Evolutionary conservation across 1,284 basidiomycete genomes (phyloP).

Genomic region (Tilletiaria anomala): DNA sequence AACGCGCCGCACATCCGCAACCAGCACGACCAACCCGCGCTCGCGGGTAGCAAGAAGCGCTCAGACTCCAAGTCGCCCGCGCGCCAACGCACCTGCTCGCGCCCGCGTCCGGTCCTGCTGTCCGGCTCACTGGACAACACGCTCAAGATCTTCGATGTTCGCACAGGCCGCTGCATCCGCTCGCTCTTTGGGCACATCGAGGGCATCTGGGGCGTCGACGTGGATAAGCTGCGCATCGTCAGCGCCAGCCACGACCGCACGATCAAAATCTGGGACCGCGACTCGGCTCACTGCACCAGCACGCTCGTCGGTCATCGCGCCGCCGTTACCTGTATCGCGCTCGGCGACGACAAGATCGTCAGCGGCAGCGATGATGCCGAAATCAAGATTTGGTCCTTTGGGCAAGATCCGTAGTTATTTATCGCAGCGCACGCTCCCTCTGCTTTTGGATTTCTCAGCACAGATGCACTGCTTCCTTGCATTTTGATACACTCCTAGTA

Average conservation of each 20-base stretch:
- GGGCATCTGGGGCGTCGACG: conserved; percentile 88
- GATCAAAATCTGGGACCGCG: conserved; percentile 77
- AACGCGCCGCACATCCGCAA: background rate
- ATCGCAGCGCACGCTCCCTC: no score
- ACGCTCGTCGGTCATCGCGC: conserved; percentile 89
- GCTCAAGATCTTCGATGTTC: conserved; percentile 90
- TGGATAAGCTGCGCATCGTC: conserved; percentile 79
- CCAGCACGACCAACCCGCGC: background rate
- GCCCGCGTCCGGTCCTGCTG: conserved; percentile 55
- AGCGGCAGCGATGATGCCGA: conserved; percentile 82
- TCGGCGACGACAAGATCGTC: conserved; percentile 89
- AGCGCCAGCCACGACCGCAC: conserved; percentile 84
- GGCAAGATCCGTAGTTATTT: no score
- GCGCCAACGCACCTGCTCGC: background rate
- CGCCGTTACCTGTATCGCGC: conserved; percentile 75
- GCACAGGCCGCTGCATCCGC: conserved; percentile 59
- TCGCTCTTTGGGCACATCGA: conserved; percentile 87
- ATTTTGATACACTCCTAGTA: no score
- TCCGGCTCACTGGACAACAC: conserved; percentile 91
- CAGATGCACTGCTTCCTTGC: no score
- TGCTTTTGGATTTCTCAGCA: no score
- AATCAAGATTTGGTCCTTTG: conserved; percentile 42
- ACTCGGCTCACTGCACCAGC: conserved; percentile 70
- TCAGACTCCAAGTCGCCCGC: background rate
- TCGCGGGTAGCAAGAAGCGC: background rate